Evolutionary conservation across 371 early-diverging fungal genomes (phyloP).

Genomic region (Syncephalis fuscata): DNA sequence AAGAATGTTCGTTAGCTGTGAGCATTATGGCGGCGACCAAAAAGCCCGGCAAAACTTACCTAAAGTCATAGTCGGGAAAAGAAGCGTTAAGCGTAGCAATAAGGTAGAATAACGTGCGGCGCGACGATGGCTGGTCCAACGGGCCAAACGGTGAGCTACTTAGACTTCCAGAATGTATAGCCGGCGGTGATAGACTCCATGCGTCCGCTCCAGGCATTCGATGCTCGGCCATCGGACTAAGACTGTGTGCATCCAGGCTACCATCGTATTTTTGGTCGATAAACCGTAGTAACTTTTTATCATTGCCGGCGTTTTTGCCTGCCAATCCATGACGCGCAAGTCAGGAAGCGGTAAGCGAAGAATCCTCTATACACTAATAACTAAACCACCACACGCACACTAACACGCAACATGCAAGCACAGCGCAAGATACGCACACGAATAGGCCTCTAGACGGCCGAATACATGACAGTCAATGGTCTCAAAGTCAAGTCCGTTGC

Average conservation of each 20-base stretch:
- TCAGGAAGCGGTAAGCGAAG: too few species aligned
- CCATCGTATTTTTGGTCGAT: not conserved
- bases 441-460: slow-evolving; percentile 79
- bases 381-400: too few species aligned
- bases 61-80: slow-evolving; percentile 90
- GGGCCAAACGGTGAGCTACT: slow-evolving; percentile 37
- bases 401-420: too few species aligned
- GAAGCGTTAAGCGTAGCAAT: slow-evolving; percentile 84
- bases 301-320: not conserved
- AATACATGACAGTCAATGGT: slow-evolving; percentile 36
- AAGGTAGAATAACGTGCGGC: slow-evolving; percentile 78
- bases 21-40: too few species aligned
- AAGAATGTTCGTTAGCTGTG: not conserved
- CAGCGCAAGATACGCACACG: slow-evolving; percentile 40
- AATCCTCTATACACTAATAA: too few species aligned
- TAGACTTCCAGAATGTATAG: not conserved
- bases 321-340: too few species aligned
- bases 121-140: slow-evolving; percentile 50
- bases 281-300: not conserved
- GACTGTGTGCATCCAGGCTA: not conserved
- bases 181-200: not conserved
- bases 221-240: not conserved
- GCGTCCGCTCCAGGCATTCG: not conserved
- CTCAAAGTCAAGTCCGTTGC: slow-evolving; percentile 34
- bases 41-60: too few species aligned